Conservation (phyloP, 163 green algal genomes). For the Chlorella variabilis region DNA sequence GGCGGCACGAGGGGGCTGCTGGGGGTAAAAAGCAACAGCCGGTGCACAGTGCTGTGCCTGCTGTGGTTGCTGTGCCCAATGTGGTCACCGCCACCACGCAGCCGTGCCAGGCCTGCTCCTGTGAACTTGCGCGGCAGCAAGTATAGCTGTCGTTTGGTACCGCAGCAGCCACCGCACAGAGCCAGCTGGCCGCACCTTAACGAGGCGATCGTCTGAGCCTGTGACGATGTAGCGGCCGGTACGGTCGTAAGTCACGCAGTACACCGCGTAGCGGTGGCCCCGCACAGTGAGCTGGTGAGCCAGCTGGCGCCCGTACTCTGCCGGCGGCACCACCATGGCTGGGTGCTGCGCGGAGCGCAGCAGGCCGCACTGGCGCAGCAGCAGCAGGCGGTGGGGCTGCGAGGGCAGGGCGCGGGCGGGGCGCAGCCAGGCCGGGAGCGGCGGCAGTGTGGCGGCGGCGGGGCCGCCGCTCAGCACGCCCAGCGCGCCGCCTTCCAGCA, state of each 20-base stretch:
- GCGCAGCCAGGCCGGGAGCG: neutral
- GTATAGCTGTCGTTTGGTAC: no score
- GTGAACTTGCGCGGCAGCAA: no score
- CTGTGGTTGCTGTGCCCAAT: neutral
- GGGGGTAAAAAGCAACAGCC: no score
- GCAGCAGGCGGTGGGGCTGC: slow-evolving; percentile 18
- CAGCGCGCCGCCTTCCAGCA: slow-evolving; percentile 33
- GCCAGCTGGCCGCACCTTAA: slow-evolving; percentile 87
- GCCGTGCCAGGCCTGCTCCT: no score
- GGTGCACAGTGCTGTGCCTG: neutral
- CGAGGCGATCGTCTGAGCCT: slow-evolving; percentile 82
- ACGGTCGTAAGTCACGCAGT: slow-evolving; percentile 75
- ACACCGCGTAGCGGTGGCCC: slow-evolving; percentile 78
- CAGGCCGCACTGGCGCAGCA: slow-evolving; percentile 17
- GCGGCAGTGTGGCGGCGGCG: neutral
- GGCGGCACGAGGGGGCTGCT: no score
- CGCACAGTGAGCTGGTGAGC: slow-evolving; percentile 63
- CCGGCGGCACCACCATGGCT: neutral
- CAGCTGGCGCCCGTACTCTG: slow-evolving; percentile 17
- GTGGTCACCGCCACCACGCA: no score
- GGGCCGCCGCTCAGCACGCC: slow-evolving; percentile 1
- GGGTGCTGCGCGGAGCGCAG: neutral
- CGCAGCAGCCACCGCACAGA: neutral
- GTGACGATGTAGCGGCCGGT: slow-evolving; percentile 68
- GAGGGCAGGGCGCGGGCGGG: neutral